Conservation (phyloP, 345 rosid genomes). For the Syzygium jambos region DNA sequence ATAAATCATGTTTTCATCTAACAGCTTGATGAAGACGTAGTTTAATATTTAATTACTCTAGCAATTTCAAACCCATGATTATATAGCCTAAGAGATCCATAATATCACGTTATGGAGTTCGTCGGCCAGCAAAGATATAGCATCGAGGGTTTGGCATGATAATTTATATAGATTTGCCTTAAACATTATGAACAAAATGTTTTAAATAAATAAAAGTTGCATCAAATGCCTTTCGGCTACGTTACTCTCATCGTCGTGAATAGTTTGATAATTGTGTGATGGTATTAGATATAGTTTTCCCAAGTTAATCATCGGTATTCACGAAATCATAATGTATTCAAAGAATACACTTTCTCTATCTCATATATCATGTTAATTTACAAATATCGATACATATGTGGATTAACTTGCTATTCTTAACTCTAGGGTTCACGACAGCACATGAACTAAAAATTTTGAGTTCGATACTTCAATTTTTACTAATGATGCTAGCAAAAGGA, state of each 20-base stretch:
- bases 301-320: not conserved
- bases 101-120: not conserved
- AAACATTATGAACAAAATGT: not conserved
- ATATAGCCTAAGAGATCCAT: not conserved
- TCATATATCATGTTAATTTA: not conserved
- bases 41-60: no score
- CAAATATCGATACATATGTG: not conserved
- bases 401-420: not conserved
- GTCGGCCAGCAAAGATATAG: not conserved
- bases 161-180: not conserved
- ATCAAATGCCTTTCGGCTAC: not conserved
- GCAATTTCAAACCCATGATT: not conserved
- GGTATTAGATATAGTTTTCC: not conserved
- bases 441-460: not conserved
- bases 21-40: no score
- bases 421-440: no score
- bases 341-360: not conserved
- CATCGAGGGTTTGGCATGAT: not conserved
- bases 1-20: no score
- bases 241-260: not conserved
- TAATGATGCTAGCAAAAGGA: no score
- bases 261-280: not conserved
- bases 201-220: not conserved
- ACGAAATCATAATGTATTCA: not conserved
- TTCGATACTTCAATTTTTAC: not conserved